phyloP scores from a whole-genome alignment of 768 basidiomycete species.

The Phlebiopsis flavidoalba region DNA sequence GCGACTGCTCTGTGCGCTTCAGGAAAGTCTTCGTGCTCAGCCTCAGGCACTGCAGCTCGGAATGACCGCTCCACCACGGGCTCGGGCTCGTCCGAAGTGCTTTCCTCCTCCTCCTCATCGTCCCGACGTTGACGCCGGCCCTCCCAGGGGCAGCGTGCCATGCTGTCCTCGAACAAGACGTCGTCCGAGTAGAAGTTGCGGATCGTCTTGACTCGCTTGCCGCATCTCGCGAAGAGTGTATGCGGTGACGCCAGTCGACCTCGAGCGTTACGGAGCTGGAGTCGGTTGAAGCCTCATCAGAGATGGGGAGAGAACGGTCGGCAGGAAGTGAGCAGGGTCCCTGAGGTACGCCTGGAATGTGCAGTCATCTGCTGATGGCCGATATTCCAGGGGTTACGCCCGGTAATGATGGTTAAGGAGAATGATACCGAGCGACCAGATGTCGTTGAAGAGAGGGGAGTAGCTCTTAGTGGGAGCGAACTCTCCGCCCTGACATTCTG shows the following conservation, averaged over 20 bases:
- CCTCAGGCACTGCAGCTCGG: slow-evolving; percentile 41
- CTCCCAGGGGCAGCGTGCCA: slow-evolving; percentile 78
- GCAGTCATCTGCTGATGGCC: slow-evolving; percentile 72
- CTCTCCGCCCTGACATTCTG: slow-evolving; percentile 85
- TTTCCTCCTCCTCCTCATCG: slow-evolving; percentile 51
- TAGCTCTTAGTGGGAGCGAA: slow-evolving; percentile 65
- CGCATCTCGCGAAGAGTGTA: slow-evolving; percentile 44
- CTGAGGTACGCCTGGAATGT: slow-evolving; percentile 86
- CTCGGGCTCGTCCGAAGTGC: slow-evolving; percentile 42
- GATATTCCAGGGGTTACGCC: slow-evolving; percentile 96
- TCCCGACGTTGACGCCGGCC: slow-evolving; percentile 55
- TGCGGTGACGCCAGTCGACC: slow-evolving; percentile 30
- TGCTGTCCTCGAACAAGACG: slow-evolving; percentile 74
- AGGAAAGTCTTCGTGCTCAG: slow-evolving; percentile 47
- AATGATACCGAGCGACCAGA: slow-evolving; percentile 96
- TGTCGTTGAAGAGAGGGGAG: slow-evolving; percentile 84
- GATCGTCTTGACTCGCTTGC: slow-evolving; percentile 48
- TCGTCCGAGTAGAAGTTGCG: slow-evolving; percentile 68
- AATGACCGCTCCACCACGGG: background rate
- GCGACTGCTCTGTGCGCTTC: slow-evolving; percentile 11
- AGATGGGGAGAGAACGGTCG: slow-evolving; percentile 38
- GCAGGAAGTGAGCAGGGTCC: slow-evolving; percentile 76
- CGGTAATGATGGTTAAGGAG: slow-evolving; percentile 93
- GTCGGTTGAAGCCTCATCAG: slow-evolving; percentile 29
- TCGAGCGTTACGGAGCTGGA: slow-evolving; percentile 29